Percentiles rank a stretch among this genome's conserved stretches.
Conservation (phyloP, 768 basidiomycete genomes). For the Suillus subaureus region DNA sequence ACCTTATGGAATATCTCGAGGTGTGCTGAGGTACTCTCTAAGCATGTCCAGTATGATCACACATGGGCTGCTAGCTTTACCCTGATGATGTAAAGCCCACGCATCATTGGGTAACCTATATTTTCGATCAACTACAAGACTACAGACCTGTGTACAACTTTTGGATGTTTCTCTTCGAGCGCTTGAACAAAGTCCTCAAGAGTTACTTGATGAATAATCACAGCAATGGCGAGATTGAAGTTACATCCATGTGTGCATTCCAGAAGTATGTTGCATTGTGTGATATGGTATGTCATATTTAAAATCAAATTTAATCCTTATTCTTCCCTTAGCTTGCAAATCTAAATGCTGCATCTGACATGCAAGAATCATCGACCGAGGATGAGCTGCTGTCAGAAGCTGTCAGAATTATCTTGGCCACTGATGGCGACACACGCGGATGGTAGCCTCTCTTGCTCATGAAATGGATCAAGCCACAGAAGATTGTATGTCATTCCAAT, state of each 20-base stretch:
- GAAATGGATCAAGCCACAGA: neutral
- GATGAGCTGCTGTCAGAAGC: neutral
- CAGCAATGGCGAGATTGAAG: conserved; percentile 29
- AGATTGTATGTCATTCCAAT: neutral
- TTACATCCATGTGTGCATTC: conserved; percentile 29
- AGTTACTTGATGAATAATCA: conserved; percentile 27
- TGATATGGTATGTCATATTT: conserved; percentile 16
- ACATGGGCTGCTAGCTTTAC: neutral
- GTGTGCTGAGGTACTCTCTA: neutral
- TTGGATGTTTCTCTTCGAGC: conserved; percentile 35
- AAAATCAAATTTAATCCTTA: neutral
- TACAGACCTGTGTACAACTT: conserved; percentile 34
- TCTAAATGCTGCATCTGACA: neutral
- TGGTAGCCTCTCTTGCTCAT: neutral
- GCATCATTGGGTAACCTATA: neutral
- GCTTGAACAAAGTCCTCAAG: conserved; percentile 35
- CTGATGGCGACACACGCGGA: neutral
- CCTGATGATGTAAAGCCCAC: neutral
- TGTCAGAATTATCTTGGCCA: neutral
- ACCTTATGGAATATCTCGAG: neutral
- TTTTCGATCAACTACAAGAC: conserved; percentile 19
- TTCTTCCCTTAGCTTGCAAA: neutral
- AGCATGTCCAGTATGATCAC: neutral
- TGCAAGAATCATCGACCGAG: neutral
- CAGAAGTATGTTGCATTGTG: conserved; percentile 14